Conservation (phyloP, 805 yeast species). For the Yamadazyma sp. region DNA sequence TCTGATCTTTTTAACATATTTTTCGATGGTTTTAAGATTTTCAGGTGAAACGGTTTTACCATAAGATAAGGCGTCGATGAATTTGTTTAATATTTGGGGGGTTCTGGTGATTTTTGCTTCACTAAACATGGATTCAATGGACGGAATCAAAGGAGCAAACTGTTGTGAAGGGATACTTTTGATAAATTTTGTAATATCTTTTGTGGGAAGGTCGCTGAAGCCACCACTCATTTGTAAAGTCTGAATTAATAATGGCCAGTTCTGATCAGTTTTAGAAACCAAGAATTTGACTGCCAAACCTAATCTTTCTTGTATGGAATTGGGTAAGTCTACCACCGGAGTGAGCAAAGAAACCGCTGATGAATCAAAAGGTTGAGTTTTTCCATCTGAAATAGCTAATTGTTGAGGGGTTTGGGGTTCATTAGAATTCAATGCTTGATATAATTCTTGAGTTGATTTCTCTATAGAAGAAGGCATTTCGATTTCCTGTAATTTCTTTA, state of each 20-base stretch:
- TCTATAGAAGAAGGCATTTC: slow-evolving; percentile 18
- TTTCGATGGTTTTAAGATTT: slow-evolving; percentile 28
- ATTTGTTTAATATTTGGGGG: slow-evolving; percentile 31
- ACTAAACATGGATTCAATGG: slow-evolving; percentile 33
- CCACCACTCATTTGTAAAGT: slow-evolving; percentile 36
- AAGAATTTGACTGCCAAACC: slow-evolving; percentile 40
- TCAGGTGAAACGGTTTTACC: slow-evolving; percentile 15
- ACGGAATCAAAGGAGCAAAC: slow-evolving; percentile 29
- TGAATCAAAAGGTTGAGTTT: slow-evolving; percentile 7
- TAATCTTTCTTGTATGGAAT: slow-evolving; percentile 29
- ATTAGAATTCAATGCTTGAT: slow-evolving; percentile 8
- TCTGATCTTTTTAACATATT: slow-evolving; percentile 25
- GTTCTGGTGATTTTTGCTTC: slow-evolving; percentile 31
- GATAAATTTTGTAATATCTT: slow-evolving; percentile 37
- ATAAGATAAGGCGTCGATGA: slow-evolving; percentile 33
- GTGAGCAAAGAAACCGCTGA: slow-evolving; percentile 13
- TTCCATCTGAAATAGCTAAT: not conserved
- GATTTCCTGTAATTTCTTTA: slow-evolving; percentile 11
- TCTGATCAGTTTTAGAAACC: slow-evolving; percentile 34
- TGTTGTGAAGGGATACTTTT: slow-evolving; percentile 39
- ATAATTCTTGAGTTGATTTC: slow-evolving; percentile 11
- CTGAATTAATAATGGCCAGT: slow-evolving; percentile 48
- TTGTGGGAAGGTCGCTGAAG: slow-evolving; percentile 24
- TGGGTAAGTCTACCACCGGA: slow-evolving; percentile 33
- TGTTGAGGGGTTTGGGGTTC: not conserved